Percentiles rank a stretch among this genome's conserved stretches.
phyloP scores from a whole-genome alignment of 768 basidiomycete genomes.

The Mycena albidolilacea region DNA sequence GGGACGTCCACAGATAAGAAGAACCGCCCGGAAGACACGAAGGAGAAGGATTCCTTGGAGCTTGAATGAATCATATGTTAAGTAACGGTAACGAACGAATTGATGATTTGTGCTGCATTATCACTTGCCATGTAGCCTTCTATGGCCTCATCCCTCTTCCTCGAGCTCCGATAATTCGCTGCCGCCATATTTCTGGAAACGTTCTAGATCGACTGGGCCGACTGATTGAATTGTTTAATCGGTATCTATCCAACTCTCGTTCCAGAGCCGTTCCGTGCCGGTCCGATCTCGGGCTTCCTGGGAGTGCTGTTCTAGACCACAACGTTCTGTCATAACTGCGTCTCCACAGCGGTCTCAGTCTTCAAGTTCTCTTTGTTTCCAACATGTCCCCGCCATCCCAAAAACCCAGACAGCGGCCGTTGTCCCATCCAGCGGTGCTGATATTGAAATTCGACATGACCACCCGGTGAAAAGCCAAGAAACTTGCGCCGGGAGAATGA shows the following conservation, averaged over 20 bases:
- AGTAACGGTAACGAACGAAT: conserved; percentile 1
- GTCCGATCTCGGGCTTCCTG: neutral
- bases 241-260: neutral
- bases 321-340: neutral
- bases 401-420: conserved; percentile 61
- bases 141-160: too few species aligned
- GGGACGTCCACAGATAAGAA: conserved; percentile 23
- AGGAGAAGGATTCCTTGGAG: conserved; percentile 1
- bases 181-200: too few species aligned
- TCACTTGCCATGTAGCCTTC: too few species aligned
- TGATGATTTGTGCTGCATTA: neutral
- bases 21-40: conserved; percentile 12
- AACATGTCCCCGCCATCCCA: conserved; percentile 50
- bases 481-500: conserved; percentile 79
- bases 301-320: neutral
- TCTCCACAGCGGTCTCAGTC: too few species aligned
- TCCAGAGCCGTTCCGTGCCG: neutral
- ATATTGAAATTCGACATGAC: conserved; percentile 58
- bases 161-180: too few species aligned
- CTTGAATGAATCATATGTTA: conserved; percentile 8
- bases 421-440: conserved; percentile 50
- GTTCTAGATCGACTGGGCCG: too few species aligned
- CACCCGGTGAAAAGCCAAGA: conserved; percentile 70
- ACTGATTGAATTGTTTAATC: too few species aligned
- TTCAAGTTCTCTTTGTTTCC: neutral